These are phyloP conservation scores for Abortiporus biennis DNA, from an alignment of 1,284 basidiomycete species.

Conservation along the genomic window DNA sequence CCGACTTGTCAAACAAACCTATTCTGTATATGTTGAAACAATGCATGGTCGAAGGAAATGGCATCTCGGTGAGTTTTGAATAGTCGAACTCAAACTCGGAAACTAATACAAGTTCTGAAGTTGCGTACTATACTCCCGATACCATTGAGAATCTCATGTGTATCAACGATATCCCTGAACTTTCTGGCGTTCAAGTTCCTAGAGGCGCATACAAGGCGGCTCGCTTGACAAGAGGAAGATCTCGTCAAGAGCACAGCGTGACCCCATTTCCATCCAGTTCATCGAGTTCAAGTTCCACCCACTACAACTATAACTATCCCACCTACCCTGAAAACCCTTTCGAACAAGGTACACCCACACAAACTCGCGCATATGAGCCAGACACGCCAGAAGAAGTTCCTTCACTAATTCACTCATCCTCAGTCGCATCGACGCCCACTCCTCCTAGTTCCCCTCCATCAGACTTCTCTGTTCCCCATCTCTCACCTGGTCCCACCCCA, in stretches of 20 bases:
- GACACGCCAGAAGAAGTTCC: too few species aligned
- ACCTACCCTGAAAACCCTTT: too few species aligned
- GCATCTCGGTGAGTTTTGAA: conserved; percentile 59
- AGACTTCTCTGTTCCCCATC: too few species aligned
- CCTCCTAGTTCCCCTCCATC: too few species aligned
- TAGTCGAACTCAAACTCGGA: neutral
- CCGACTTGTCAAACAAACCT: conserved; percentile 71
- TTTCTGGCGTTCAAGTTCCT: neutral
- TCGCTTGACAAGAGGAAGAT: conserved; percentile 2
- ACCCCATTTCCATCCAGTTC: neutral
- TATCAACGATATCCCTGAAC: conserved; percentile 3
- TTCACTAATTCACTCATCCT: too few species aligned
- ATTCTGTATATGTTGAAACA: conserved; percentile 67
- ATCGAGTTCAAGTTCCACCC: neutral
- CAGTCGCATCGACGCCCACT: neutral
- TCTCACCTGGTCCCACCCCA: too few species aligned
- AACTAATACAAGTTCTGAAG: conserved; percentile 2
- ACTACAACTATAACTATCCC: neutral
- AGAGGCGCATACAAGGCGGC: conserved; percentile 3
- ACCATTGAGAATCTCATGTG: conserved; percentile 1
- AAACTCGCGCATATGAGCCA: too few species aligned
- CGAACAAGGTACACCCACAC: too few species aligned
- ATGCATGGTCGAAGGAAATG: conserved; percentile 61
- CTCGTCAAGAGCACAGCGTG: neutral
- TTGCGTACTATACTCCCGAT: conserved; percentile 7